Evolutionary conservation across 768 basidiomycete species (phyloP).

Genomic region (Cystobasidium onofrii): DNA sequence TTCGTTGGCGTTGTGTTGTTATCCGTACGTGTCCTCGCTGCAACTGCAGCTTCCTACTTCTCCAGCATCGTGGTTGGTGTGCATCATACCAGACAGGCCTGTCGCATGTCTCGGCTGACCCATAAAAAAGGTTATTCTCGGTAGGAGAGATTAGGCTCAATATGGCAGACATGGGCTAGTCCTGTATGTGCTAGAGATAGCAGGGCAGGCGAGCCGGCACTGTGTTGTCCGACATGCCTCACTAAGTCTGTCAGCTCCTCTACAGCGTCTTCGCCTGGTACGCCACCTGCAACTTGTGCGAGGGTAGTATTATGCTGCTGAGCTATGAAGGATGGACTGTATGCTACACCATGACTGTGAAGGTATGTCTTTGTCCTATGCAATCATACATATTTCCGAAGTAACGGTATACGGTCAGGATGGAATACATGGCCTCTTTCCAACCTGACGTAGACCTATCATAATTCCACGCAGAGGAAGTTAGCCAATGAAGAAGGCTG

Average conservation of each 20-base stretch:
- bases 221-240: too few species aligned
- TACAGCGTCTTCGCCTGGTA: too few species aligned
- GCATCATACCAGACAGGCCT: not conserved
- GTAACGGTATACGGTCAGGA: constrained; percentile 7
- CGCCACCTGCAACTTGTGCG: too few species aligned
- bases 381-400: constrained; percentile 9
- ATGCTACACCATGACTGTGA: not conserved
- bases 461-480: too few species aligned
- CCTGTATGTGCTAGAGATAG: too few species aligned
- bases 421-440: constrained; percentile 43
- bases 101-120: not conserved
- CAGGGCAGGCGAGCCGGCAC: too few species aligned
- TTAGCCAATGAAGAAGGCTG: too few species aligned
- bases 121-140: not conserved
- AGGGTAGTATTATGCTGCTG: not conserved
- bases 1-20: not conserved
- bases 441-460: constrained; percentile 35
- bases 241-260: too few species aligned
- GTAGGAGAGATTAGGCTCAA: too few species aligned
- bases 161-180: too few species aligned
- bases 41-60: not conserved
- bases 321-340: not conserved
- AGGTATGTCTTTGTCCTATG: not conserved
- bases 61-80: not conserved
- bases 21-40: not conserved